Conservation (phyloP, 2,329 filamentous ascomycete genomes). For the Teratosphaeria destructans region DNA sequence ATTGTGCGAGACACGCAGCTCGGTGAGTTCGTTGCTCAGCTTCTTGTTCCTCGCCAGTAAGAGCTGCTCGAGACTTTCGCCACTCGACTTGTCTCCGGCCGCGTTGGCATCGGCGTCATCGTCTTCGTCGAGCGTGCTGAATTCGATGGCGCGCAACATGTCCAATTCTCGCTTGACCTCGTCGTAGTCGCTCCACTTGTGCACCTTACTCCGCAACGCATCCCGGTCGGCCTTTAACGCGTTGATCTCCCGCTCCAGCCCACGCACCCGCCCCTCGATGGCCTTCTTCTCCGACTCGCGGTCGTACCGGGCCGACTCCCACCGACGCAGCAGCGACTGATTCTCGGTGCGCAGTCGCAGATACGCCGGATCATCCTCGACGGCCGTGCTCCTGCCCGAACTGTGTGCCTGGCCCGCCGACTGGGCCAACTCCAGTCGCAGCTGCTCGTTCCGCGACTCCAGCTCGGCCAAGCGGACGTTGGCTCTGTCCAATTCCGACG, state of each 20-base stretch:
- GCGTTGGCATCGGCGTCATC: conserved; percentile 41
- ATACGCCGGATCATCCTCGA: conserved; percentile 84
- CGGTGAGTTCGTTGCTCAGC: conserved; percentile 81
- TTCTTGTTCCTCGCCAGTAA: conserved; percentile 93
- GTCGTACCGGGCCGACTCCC: conserved; percentile 75
- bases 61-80: conserved; percentile 81
- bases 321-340: conserved; percentile 75
- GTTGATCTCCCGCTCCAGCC: conserved; percentile 67
- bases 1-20: conserved; percentile 86
- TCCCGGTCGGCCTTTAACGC: conserved; percentile 74
- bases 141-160: conserved; percentile 91
- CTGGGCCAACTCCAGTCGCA: conserved; percentile 83
- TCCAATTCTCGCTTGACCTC: conserved; percentile 94
- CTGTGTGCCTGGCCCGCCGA: conserved; percentile 61
- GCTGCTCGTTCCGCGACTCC: conserved; percentile 86
- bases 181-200: conserved; percentile 89
- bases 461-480: conserved; percentile 79
- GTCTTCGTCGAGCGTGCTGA: conserved; percentile 72
- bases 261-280: conserved; percentile 63
- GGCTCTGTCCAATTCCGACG: conserved; percentile 81
- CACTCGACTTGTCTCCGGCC: conserved; percentile 43
- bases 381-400: conserved; percentile 46
- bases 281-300: conserved; percentile 70
- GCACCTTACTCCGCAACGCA: conserved; percentile 65
- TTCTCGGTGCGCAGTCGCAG: conserved; percentile 88